Conservation (phyloP, 2,329 filamentous ascomycete genomes). For the Huntiella omanensis region DNA sequence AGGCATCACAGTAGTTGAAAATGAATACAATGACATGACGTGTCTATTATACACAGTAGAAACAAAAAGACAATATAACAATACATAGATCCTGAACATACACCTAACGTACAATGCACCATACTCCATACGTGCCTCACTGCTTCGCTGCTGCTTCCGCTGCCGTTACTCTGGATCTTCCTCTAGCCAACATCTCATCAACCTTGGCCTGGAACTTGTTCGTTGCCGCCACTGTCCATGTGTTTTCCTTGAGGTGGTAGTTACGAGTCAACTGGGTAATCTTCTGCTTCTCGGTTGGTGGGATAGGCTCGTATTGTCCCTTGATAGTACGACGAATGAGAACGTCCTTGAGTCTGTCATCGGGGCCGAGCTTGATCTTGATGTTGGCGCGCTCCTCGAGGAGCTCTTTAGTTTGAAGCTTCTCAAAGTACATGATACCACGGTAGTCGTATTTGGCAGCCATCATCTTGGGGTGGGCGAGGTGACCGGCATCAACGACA, state of each 20-base stretch:
- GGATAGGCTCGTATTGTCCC: conserved; percentile 20
- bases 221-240: conserved; percentile 19
- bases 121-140: neutral
- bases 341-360: conserved; percentile 13
- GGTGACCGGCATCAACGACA: conserved; percentile 17
- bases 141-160: neutral
- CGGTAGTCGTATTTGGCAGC: conserved; percentile 17
- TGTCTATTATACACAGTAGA: conserved; percentile 6
- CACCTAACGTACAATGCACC: neutral
- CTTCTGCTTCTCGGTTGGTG: conserved; percentile 18
- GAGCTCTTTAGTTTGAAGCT: conserved; percentile 15
- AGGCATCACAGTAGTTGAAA: neutral
- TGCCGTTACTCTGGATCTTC: neutral
- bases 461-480: conserved; percentile 17
- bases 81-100: neutral
- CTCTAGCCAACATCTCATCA: conserved; percentile 6
- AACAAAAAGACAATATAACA: conserved; percentile 4
- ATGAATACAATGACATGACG: neutral
- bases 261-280: conserved; percentile 19
- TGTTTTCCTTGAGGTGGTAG: conserved; percentile 21
- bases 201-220: conserved; percentile 23
- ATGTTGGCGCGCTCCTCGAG: conserved; percentile 16
- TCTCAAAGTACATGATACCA: conserved; percentile 19
- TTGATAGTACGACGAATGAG: conserved; percentile 19
- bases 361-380: conserved; percentile 11